Evolutionary conservation across 768 basidiomycete species (phyloP).

Genomic region (Coprinopsis sp.): DNA sequence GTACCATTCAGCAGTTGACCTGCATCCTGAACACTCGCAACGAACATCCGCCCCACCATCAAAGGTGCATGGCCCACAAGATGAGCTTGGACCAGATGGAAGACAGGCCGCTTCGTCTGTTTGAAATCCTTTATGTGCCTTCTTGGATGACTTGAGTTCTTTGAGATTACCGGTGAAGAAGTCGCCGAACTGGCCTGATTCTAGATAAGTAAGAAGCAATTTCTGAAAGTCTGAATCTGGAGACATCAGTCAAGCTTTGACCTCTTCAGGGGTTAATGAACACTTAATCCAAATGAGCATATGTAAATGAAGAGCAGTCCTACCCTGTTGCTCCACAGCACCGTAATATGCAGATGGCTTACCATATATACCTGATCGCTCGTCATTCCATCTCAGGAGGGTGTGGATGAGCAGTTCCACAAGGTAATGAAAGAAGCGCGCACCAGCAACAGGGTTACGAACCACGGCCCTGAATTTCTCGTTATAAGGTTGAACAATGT

Average conservation of each 20-base stretch:
- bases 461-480: conserved; percentile 9
- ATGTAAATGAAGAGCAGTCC: conserved; percentile 30
- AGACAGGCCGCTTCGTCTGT: neutral
- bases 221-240: neutral
- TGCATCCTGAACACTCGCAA: neutral
- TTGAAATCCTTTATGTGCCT: neutral
- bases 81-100: too few relatives aligned
- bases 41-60: neutral
- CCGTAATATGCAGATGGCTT: conserved; percentile 21
- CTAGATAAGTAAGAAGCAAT: neutral
- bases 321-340: conserved; percentile 27
- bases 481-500: conserved; percentile 13
- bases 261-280: neutral
- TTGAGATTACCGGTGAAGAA: neutral
- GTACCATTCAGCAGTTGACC: neutral
- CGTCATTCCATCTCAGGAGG: conserved; percentile 15
- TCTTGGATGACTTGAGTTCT: neutral
- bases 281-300: conserved; percentile 22
- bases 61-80: too few relatives aligned
- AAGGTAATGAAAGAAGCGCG: conserved; percentile 30
- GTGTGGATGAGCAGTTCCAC: conserved; percentile 22
- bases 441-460: conserved; percentile 27
- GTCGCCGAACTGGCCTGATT: neutral
- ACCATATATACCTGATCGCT: conserved; percentile 23
- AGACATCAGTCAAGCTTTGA: neutral